Base-by-base conservation (phyloP, 23 red algal genomes). In the Gracilariopsis chorda region DNA sequence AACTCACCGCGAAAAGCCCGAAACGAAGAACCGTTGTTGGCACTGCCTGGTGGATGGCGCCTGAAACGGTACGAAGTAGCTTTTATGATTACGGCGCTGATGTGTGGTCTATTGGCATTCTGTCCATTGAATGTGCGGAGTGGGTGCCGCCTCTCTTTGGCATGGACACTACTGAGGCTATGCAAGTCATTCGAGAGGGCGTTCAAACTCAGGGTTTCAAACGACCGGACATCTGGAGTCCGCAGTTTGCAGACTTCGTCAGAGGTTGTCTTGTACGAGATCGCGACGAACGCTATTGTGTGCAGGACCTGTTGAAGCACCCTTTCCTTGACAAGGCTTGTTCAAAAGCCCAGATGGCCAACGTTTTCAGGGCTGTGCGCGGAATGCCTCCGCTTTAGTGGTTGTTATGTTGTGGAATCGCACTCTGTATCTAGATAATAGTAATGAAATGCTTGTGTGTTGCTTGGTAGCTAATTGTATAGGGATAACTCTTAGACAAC, bases 11-110 rank as follows among this genome's bases (percentile, higher is more conserved):
- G 3, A 82, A 89, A 44, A 68, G 78, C 47, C 77, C 75, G 8
- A 92, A 93, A 77, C 84, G 95, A 41, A 68, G 63, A 7, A 97
- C 83, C 4, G 77, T 93, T 27, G 95, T 97, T 11, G 95, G 95
- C 1, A 97, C 95, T 25, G 83, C 95, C 8, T 97, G 83, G 64
- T 98, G 95, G 95, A 97, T 98, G 96, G 96, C 96, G 4, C 96
- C 96, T 12, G 96, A 98, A 70, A 92, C 94, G 29, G 92, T 98
- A 34, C 48, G 93, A 12, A 77, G 92, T 43, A 69, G 52, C 32
- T 83, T 77, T 39, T 98, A 98, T 83, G 96, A 93, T 67, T 88
- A 83, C 44, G 92, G 86, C 1, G 96, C 92, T 37, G 96, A 98
- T 55, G 92, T 98, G 0, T 98, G 96, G 96, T 86, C 79, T 36